Conservation (phyloP, 768 basidiomycete genomes). For the Xerocomellus intermedius region DNA sequence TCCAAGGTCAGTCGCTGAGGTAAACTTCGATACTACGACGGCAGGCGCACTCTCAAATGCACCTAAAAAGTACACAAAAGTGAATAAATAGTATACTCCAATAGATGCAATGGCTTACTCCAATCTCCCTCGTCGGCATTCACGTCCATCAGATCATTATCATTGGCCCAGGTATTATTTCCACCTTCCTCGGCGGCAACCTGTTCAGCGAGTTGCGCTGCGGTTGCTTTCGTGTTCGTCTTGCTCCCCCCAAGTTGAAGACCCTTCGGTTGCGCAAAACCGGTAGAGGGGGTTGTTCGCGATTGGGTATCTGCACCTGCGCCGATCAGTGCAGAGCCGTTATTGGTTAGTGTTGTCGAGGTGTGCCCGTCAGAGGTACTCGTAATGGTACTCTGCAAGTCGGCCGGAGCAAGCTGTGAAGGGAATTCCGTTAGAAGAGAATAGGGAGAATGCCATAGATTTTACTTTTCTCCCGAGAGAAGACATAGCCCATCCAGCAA, state of each 20-base stretch:
- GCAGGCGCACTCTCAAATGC: slow-evolving; percentile 67
- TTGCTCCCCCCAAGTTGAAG: slow-evolving; percentile 71
- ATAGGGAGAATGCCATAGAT: neutral
- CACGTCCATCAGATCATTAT: slow-evolving; percentile 87
- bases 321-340: neutral
- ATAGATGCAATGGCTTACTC: slow-evolving; percentile 56
- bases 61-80: slow-evolving; percentile 39
- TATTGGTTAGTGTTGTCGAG: slow-evolving; percentile 38
- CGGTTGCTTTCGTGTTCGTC: slow-evolving; percentile 40
- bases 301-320: neutral
- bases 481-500: slow-evolving; percentile 96
- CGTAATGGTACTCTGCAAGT: slow-evolving; percentile 68
- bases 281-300: slow-evolving; percentile 9
- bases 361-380: slow-evolving; percentile 38
- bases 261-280: slow-evolving; percentile 46
- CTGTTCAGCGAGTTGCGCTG: slow-evolving; percentile 60
- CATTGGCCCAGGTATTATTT: slow-evolving; percentile 67
- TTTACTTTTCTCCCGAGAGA: slow-evolving; percentile 79
- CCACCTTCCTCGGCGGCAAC: slow-evolving; percentile 36
- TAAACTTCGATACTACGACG: slow-evolving; percentile 25
- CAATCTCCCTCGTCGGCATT: slow-evolving; percentile 93
- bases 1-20: slow-evolving; percentile 25
- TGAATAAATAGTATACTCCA: neutral
- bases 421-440: neutral
- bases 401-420: slow-evolving; percentile 62